These are phyloP conservation scores for Metschnikowia colocasiae DNA, from an alignment of 805 yeast genomes.

Conservation along the genomic window DNA sequence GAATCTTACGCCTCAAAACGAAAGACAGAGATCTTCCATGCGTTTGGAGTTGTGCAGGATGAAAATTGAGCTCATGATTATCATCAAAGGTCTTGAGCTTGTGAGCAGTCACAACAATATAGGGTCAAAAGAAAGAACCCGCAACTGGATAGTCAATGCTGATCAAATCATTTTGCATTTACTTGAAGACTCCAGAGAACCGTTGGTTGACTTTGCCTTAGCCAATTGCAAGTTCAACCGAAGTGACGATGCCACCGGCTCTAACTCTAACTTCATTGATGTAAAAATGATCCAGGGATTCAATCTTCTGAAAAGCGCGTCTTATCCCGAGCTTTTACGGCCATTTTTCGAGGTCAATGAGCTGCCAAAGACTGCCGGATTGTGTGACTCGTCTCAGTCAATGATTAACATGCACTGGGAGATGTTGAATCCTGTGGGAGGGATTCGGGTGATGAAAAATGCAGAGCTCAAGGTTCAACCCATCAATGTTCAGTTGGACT, in stretches of 20 bases:
- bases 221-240: constrained; percentile 60
- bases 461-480: constrained; percentile 64
- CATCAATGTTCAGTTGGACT: constrained; percentile 68
- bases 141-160: constrained; percentile 30
- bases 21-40: constrained; percentile 20
- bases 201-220: constrained; percentile 68
- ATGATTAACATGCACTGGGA: constrained; percentile 53
- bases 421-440: constrained; percentile 85
- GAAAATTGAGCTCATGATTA: constrained; percentile 31
- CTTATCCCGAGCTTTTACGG: constrained; percentile 68
- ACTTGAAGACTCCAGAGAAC: constrained; percentile 53
- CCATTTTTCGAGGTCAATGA: constrained; percentile 36
- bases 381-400: constrained; percentile 17
- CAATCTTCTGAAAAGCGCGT: constrained; percentile 53
- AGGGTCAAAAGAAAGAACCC: constrained; percentile 9
- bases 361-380: constrained; percentile 10
- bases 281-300: constrained; percentile 65
- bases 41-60: constrained; percentile 34
- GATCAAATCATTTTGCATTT: constrained; percentile 72
- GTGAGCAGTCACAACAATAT: constrained; percentile 10
- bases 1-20: constrained; percentile 20
- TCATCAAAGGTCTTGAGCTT: constrained; percentile 24
- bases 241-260: constrained; percentile 60
- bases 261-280: constrained; percentile 57
- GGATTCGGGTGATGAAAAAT: constrained; percentile 72